These are phyloP conservation scores for Lentinula detonsa DNA, from an alignment of 768 basidiomycete species.

Conservation along the genomic window DNA sequence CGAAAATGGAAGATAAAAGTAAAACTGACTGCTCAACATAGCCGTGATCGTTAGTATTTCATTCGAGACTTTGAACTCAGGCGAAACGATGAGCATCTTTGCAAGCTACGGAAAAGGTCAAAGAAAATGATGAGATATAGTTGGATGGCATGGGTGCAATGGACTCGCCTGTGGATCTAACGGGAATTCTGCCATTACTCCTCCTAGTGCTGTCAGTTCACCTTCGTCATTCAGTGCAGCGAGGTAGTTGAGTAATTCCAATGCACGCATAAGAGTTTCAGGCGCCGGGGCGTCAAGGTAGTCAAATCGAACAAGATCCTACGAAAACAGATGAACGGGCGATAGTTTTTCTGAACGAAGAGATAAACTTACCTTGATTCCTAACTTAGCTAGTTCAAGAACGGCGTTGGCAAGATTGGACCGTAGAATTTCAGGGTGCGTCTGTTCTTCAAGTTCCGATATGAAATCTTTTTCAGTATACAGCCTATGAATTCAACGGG, in stretches of 20 bases:
- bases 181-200: conserved; percentile 96
- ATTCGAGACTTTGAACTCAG: conserved; percentile 94
- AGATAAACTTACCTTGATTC: conserved; percentile 60
- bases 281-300: conserved; percentile 93
- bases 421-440: conserved; percentile 91
- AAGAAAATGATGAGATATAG: background rate
- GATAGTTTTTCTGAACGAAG: background rate
- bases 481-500: conserved; percentile 33
- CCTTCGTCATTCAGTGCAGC: conserved; percentile 94
- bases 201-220: conserved; percentile 78
- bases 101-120: conserved; percentile 49
- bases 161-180: conserved; percentile 88
- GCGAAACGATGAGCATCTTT: conserved; percentile 90
- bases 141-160: background rate
- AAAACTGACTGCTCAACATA: conserved; percentile 79
- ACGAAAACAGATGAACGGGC: background rate
- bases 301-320: conserved; percentile 85
- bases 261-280: conserved; percentile 94
- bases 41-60: conserved; percentile 94
- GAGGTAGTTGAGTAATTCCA: conserved; percentile 90
- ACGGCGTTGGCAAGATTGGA: conserved; percentile 93
- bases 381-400: conserved; percentile 89
- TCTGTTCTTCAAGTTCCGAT: conserved; percentile 93
- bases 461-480: conserved; percentile 99
- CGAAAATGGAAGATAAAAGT: background rate